Evolutionary conservation across 805 yeast species (phyloP).

Genomic region (Lipomyces starkeyi): DNA sequence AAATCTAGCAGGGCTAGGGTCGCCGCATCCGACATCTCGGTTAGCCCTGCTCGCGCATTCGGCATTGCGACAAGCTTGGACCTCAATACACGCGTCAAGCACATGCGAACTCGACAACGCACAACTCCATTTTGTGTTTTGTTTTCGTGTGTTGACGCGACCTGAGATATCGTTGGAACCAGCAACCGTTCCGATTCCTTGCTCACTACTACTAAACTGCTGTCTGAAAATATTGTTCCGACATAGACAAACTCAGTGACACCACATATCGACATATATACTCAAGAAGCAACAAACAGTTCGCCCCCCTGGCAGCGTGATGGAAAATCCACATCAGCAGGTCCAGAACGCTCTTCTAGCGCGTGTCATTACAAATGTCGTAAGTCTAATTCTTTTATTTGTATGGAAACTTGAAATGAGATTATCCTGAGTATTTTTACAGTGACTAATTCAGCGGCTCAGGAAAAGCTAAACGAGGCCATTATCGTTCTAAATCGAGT

Average conservation of each 20-base stretch:
- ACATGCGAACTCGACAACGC: no score
- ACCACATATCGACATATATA: not conserved
- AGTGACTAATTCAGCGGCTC: not conserved
- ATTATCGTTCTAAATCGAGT: slow-evolving; percentile 67
- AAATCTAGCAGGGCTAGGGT: no score
- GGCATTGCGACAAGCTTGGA: no score
- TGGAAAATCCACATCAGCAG: slow-evolving; percentile 89
- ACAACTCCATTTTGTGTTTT: no score
- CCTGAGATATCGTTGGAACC: no score
- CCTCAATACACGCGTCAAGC: no score
- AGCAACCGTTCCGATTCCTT: no score
- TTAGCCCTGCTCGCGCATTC: no score
- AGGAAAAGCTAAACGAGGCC: slow-evolving; percentile 76
- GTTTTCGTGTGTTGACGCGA: no score
- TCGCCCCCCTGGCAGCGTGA: slow-evolving; percentile 39
- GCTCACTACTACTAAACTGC: no score
- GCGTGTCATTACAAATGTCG: slow-evolving; percentile 77
- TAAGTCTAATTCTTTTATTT: slow-evolving; percentile 48
- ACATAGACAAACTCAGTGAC: no score
- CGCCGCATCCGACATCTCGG: not conserved
- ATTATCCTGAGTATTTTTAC: not conserved
- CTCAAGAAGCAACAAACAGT: not conserved
- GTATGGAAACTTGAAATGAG: not conserved
- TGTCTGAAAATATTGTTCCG: no score
- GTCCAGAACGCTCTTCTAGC: slow-evolving; percentile 76